Evolutionary conservation across 2,329 filamentous ascomycete genomes (phyloP), one percentile per base, ranked within the genome.

Genomic region (Fragosphaeria purpurea): DNA sequence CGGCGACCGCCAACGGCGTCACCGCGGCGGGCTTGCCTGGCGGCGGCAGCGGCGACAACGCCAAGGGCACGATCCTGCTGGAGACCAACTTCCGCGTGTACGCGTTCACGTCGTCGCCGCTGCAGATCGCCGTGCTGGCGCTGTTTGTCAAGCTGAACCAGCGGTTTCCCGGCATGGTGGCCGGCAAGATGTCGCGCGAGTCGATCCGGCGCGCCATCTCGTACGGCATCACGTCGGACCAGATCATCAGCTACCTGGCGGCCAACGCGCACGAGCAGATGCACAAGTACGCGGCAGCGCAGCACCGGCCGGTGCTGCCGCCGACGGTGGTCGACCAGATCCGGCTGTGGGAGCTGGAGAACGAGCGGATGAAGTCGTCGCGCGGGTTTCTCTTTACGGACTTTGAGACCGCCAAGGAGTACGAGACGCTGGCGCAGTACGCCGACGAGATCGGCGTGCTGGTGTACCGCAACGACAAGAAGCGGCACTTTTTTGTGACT

Each of bases 11-110:
- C n/a, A 65, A 74, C 3, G 67, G 62, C 47, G 58, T 59, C 51
- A 58, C 62, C 54, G 72, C 76, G 37, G 75, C 77, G 22, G 77
- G 75, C n/a, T 68, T 79, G 13, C 65, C 64, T 13, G 22, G 30
- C 37, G 68, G 67, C 31, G 60, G 66, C 1, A 62, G 61, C 13
- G 60, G 48, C 66, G 31, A 61, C 67, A 48, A 71, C 13, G 68
- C 73, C 55, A 82, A 83, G 60, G 90, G 90, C 55, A 93, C 88
- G 70, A 88, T 98, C 63, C 90, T 98, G 61, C 80, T 98, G 58
- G 93, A 98, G 71, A 98, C 93, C 7, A 98, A 98, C 70, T 97
- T 96, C 71, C 86, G 93, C 32, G 72, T 98, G 58, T 98, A 98
- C 70, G 93, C 93, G 35, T 98, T 98, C 71, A 97, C 94, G 6